phyloP scores from a whole-genome alignment of 768 basidiomycete species.

The Cystofilobasidium capitatum region DNA sequence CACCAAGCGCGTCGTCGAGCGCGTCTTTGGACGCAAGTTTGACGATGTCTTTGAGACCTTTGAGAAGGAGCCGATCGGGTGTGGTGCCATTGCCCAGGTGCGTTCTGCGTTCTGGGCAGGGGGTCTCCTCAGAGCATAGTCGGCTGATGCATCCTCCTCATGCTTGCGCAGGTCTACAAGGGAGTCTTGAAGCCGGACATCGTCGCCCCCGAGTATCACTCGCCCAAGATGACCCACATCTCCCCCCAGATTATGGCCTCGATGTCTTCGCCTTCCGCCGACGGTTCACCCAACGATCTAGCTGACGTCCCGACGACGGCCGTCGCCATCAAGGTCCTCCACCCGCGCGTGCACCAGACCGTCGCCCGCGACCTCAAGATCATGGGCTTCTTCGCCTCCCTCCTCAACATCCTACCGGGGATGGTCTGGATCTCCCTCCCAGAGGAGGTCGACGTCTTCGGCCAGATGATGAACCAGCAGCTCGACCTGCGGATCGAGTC shows the following conservation, averaged over 20 bases:
- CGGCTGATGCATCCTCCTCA: background rate
- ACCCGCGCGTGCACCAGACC: conserved; percentile 70
- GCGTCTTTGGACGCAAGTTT: conserved; percentile 72
- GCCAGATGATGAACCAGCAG: conserved; percentile 91
- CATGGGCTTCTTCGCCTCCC: conserved; percentile 82
- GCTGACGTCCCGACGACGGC: conserved; percentile 57
- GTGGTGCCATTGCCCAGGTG: conserved; percentile 93
- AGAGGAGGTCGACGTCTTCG: conserved; percentile 90
- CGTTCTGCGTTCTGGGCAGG: conserved; percentile 1
- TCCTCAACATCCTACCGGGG: conserved; percentile 70
- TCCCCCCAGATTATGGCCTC: too few species aligned
- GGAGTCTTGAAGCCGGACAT: conserved; percentile 75
- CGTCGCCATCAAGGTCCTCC: conserved; percentile 92
- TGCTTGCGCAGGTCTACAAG: conserved; percentile 82
- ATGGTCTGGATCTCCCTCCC: conserved; percentile 95
- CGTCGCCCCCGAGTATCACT: conserved; percentile 72
- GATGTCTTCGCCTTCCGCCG: conserved; percentile 40
- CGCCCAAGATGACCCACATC: conserved; percentile 52
- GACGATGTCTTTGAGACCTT: conserved; percentile 86
- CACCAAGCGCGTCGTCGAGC: conserved; percentile 70
- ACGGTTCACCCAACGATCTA: conserved; percentile 24
- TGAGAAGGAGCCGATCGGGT: conserved; percentile 78
- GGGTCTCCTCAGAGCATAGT: background rate
- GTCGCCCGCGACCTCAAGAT: conserved; percentile 86
- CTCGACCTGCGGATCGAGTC: conserved; percentile 85